Base-by-base conservation (phyloP, 768 basidiomycete genomes). In the Floccularia luteovirens region DNA sequence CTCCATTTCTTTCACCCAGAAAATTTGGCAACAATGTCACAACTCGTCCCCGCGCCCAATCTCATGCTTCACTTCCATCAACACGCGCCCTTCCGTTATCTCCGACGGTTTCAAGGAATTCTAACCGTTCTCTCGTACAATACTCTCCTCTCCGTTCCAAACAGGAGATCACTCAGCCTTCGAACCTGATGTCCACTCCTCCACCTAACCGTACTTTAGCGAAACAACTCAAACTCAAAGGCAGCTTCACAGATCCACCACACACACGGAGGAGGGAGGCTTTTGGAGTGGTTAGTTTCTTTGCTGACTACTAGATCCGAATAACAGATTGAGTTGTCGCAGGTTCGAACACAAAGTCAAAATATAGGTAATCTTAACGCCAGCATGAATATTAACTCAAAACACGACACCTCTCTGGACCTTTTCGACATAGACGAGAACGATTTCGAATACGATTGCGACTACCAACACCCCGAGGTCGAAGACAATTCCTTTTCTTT, bases 361-460 rank as follows among this genome's bases (percentile, higher is more conserved):
- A 56, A 64, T 45, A 30, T 50, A 13, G 48, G 48, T 8, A 45
- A 49, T 34, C 49, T 50, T 24, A 59, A 52, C 42, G 45, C 49
- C 37, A 59, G 52, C 42, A 59, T 61, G 43, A 67, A 58, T 43
- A 45, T 61, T 35, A 57, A 59, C 28, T 44, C 64, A 21, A 63
- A 61, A 39, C 58, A 58, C 53, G 71, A 69, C 49, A 61, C 70
- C 52, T 62, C 67, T 50, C 48, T 70, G 30, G 74, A 83, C 25
- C 62, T 85, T 42, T 86, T 82, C 53, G 79, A 86, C 51, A 85
- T 87, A 45, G 77, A 83, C 49, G 84, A 86, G 56, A 77, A 79
- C 51, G 75, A 77, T 42, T 73, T 74, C 49, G 77, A 78, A 52
- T 62, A 66, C 41, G 67, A 70, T 35, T 56, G 61, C 32, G 64